Base-by-base conservation (phyloP, 2,329 filamentous ascomycete species). In the Cytospora mali region DNA sequence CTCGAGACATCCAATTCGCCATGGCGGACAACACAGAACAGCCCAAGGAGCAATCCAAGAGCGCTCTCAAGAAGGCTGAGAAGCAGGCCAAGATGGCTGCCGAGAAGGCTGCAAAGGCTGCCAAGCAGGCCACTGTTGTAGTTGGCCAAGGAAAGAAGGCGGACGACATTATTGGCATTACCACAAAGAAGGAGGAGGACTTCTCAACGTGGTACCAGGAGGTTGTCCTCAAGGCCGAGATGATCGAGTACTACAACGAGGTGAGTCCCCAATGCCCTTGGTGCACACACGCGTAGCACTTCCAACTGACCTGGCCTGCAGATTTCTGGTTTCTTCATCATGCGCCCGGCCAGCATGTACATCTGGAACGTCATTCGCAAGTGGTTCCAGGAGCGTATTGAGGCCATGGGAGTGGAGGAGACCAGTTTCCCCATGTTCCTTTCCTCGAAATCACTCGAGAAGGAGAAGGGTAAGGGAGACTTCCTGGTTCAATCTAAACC, bases 361-460 rank as follows among this genome's bases (percentile, higher is more conserved):
- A 84, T 88, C 70, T 89, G 87, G 87, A 84, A 81, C 71, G 79
- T 79, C 31, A 88, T 89, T 67, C 83, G 85, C 71, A 84, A 85
- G 69, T 89, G 85, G 85, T 89, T 89, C 76, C 82, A 85, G 69
- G 79, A 81, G 69, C 86, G 88, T 70, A 99, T 98, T 75, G 93
- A 96, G 83, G 87, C 84, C 55, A 86, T 98, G 82, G 93, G 92
- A 61, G 94, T 98, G 61, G 91, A 95, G 76, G 96, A 99, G 81
- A 91, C 92, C 74, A 97, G 92, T 76, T 99, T 99, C 77, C 95
- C 95, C 65, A 89, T 99, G 76, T 99, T 97, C 79, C 86, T 99
- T 68, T 96, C 92, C 21, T 83, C 91, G 73, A 96, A 96, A 78
- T 96, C 96, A 48, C 80, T 99, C 67, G 84, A 87, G 74, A 86